phyloP scores from a whole-genome alignment of 148 eudicot genomes.

The Dianthus caryophyllus region DNA sequence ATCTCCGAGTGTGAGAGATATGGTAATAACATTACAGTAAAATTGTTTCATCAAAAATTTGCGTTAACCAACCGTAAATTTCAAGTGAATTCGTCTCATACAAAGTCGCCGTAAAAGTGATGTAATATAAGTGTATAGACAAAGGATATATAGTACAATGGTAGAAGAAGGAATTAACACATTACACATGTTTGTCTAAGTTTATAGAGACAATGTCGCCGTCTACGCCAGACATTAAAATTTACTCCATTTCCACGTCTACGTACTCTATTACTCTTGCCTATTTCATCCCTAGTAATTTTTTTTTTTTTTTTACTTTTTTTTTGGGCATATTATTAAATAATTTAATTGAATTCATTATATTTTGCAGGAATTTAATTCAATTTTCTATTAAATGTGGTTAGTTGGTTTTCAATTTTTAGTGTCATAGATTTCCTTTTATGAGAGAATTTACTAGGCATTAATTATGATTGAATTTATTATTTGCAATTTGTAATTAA shows the following conservation, averaged over 20 bases:
- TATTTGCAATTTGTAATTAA: neutral
- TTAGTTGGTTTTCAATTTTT: too few relatives aligned
- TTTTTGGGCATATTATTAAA: neutral
- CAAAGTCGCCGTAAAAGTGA: neutral
- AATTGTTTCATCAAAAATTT: too few relatives aligned
- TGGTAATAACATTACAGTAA: too few relatives aligned
- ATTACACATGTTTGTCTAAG: slow-evolving; percentile 14
- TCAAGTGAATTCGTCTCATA: too few relatives aligned
- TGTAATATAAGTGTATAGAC: neutral
- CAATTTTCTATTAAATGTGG: neutral
- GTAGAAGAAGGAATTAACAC: neutral
- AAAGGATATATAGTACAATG: neutral
- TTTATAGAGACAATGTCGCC: slow-evolving; percentile 28
- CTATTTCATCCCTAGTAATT: too few relatives aligned
- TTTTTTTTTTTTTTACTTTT: too few relatives aligned
- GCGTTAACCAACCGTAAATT: too few relatives aligned
- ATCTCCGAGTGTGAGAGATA: too few relatives aligned
- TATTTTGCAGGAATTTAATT: neutral
- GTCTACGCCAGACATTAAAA: slow-evolving; percentile 24
- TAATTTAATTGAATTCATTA: slow-evolving; percentile 1
- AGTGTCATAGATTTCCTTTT: neutral
- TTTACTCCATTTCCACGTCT: neutral
- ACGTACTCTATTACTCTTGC: neutral
- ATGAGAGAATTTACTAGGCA: neutral
- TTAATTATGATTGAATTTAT: neutral